A percentile compares a stretch with the other conserved stretches of the same genome.
phyloP scores from a whole-genome alignment of 768 basidiomycete species.

The Lactifluus volemus region DNA sequence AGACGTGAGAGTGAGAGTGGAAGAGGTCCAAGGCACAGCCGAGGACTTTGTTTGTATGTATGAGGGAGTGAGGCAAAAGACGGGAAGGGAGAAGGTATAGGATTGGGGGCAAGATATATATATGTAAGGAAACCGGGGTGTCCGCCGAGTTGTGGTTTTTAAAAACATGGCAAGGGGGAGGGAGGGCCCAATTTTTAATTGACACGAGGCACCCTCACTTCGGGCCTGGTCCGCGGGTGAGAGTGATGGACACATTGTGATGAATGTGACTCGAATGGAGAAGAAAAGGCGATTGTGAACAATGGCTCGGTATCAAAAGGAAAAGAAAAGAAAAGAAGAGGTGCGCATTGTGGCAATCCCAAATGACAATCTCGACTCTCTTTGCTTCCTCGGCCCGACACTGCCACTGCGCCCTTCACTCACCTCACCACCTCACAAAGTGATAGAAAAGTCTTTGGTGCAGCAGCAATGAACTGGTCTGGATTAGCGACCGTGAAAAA shows the following conservation, averaged over 20 bases:
- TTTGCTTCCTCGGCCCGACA: too few relatives aligned
- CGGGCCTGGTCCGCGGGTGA: background rate
- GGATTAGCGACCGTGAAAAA: background rate
- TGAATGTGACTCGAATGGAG: background rate
- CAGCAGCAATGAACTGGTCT: background rate
- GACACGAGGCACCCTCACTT: slow-evolving; percentile 13
- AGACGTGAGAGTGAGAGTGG: slow-evolving; percentile 6
- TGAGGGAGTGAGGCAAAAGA: background rate
- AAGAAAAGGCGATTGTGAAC: background rate
- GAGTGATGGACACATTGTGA: background rate
- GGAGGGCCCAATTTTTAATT: background rate
- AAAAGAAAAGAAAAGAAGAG: background rate
- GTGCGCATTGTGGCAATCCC: background rate
- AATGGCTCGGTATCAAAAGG: background rate
- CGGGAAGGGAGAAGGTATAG: background rate
- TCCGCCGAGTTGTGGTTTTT: background rate
- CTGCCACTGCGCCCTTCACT: too few relatives aligned
- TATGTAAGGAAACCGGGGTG: background rate
- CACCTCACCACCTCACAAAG: too few relatives aligned
- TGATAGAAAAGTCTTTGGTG: too few relatives aligned
- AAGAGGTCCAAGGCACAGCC: slow-evolving; percentile 15
- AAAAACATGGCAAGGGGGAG: slow-evolving; percentile 4
- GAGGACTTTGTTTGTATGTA: slow-evolving; percentile 7
- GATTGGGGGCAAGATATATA: background rate
- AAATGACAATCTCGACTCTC: too few relatives aligned